Evolutionary conservation across 306 rosid species (phyloP).

Genomic region (Begonia peltatifolia): DNA sequence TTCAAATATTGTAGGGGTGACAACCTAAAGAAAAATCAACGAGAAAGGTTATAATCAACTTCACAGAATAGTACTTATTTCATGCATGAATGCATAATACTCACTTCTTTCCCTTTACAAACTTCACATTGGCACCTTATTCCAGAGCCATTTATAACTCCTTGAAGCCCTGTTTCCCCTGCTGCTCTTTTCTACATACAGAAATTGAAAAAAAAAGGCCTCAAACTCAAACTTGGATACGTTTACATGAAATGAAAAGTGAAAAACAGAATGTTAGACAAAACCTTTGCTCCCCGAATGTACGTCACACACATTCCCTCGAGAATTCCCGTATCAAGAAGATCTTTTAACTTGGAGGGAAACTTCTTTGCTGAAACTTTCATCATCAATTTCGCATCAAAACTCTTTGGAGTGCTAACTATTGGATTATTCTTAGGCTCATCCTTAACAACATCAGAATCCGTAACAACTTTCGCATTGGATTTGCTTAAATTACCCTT

Average conservation of each 20-base stretch:
- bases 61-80: not conserved
- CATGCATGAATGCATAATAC: conserved; percentile 10
- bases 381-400: conserved; percentile 11
- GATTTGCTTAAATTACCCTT: not conserved
- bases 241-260: conserved; percentile 2
- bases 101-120: conserved; percentile 58
- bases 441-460: conserved; percentile 5
- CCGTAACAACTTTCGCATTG: conserved; percentile 4
- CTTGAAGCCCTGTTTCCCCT: conserved; percentile 46
- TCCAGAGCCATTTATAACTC: conserved; percentile 47
- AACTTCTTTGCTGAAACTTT: conserved; percentile 30
- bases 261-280: not conserved
- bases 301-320: conserved; percentile 71
- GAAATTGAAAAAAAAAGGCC: conserved; percentile 2
- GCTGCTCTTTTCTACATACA: conserved; percentile 32
- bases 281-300: conserved; percentile 58
- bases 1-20: conserved; percentile 68
- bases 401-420: conserved; percentile 5
- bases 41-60: conserved; percentile 3
- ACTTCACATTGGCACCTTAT: conserved; percentile 43
- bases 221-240: conserved; percentile 2
- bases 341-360: conserved; percentile 57
- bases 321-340: conserved; percentile 64
- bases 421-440: conserved; percentile 5
- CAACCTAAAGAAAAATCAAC: conserved; percentile 27